Evolutionary conservation across 306 rosid species (phyloP), one percentile per base, ranked within the genome.

Genomic region (Hippophae tibetana): DNA sequence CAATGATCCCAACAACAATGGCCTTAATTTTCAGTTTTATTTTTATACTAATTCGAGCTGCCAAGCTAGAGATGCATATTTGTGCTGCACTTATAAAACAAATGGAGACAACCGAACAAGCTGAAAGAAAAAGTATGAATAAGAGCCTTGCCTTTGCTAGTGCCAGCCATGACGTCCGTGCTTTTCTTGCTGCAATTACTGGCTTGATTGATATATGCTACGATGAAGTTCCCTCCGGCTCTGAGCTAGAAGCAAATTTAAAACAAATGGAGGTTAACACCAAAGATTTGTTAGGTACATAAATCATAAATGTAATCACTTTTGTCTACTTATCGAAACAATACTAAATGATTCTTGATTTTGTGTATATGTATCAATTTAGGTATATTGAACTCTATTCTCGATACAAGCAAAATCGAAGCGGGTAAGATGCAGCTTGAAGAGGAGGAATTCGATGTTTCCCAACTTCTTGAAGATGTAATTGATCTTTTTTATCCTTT

Each of bases 321-420:
- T 11, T 46, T 46, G 3, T 46, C 3, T 10, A 9, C 8, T 9
- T n/a, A 10, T 9, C 10, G 13, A 10, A 46, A 46, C 13, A 46
- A 46, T 7, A 46, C 7, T 47, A 3, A 9, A 8, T 31, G 38
- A 31, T 31, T 31, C 38, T 31, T 49, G 14, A 5, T 49, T 10
- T 2, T 7, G 47, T 61, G 44, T 10, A 23, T 56, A 58, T 12
- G 58, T 47, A 43, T 63, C 58, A 23, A 18, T 41, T 56, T 66
- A 88, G 96, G 80, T 56, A 56, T 87, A 38, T 25, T 90, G 73
- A 90, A 84, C 62, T 81, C 97, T 52, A 72, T 82, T 73, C 87
- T 90, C 3, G 94, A 90, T 57, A 87, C 83, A 64, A 87, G 94
- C 77, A 90, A 90, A 68, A 87, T 83, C 8, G 96, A 90, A 79